phyloP scores from a whole-genome alignment of 345 rosid species.

The Rhodomyrtus tomentosa region DNA sequence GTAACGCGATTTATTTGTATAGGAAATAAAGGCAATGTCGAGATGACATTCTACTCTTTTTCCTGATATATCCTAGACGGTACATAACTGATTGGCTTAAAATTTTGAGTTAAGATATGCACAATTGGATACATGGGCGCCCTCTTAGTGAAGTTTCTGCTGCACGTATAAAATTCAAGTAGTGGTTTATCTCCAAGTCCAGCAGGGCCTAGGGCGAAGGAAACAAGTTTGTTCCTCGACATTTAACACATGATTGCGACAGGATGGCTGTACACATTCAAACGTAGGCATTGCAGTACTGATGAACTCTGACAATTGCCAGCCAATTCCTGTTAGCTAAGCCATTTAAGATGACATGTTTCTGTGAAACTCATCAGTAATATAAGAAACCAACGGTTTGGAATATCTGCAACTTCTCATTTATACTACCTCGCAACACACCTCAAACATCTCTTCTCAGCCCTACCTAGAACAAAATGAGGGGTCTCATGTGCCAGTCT shows the following conservation, averaged over 20 bases:
- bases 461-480: slow-evolving; percentile 13
- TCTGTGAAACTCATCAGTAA: neutral
- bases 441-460: neutral
- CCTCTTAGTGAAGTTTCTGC: neutral
- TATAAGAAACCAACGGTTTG: neutral
- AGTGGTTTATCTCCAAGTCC: neutral
- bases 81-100: neutral
- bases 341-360: neutral
- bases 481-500: slow-evolving; percentile 58
- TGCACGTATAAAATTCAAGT: neutral
- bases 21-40: neutral
- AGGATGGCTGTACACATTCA: slow-evolving; percentile 1
- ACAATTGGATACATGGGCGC: neutral
- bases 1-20: neutral
- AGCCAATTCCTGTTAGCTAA: slow-evolving; percentile 1
- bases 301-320: slow-evolving; percentile 4
- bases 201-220: neutral
- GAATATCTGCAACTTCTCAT: neutral
- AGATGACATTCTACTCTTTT: too few species aligned
- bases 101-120: neutral
- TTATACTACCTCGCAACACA: neutral
- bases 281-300: slow-evolving; percentile 1
- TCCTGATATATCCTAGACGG: too few species aligned
- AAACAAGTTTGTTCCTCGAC: neutral
- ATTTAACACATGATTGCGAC: slow-evolving; percentile 4